Percentiles rank a stretch among this genome's conserved stretches.
Evolutionary conservation across 176 grass and related monocot genomes (phyloP).

Genomic region (Lolium rigidum): DNA sequence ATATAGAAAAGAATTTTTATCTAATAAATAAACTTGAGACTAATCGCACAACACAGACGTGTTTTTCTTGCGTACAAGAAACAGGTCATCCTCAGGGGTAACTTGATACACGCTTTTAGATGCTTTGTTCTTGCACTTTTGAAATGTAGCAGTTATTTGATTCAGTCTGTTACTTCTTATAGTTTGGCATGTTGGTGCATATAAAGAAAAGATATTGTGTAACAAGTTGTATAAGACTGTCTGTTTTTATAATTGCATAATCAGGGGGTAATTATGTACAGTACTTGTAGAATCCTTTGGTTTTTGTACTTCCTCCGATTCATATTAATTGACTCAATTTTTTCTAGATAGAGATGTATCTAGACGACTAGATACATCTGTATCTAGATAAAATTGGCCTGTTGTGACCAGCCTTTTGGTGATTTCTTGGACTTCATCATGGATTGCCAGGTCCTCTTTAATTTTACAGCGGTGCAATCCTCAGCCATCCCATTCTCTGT

Average conservation of each 20-base stretch:
- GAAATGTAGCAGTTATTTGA: background rate
- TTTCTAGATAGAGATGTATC: too few species aligned
- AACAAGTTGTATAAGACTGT: background rate
- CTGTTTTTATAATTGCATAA: background rate
- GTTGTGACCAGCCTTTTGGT: background rate
- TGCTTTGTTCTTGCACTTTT: background rate
- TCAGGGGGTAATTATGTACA: background rate
- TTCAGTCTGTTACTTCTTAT: background rate
- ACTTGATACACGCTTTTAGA: background rate
- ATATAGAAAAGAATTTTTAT: background rate
- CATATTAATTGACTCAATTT: too few species aligned
- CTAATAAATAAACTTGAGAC: too few species aligned
- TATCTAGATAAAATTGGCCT: too few species aligned
- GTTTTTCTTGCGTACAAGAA: background rate
- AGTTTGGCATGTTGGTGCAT: background rate
- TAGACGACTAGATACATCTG: too few species aligned
- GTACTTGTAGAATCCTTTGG: background rate
- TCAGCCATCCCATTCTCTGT: conserved; percentile 7
- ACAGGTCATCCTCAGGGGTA: background rate
- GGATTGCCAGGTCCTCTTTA: background rate
- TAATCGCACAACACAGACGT: background rate
- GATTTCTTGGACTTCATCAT: background rate
- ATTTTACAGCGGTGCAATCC: conserved; percentile 24
- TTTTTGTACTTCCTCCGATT: too few species aligned
- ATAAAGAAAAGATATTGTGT: background rate